These are phyloP conservation scores for Cytidiella melzeri DNA, from an alignment of 768 basidiomycete genomes.

Conservation along the genomic window DNA sequence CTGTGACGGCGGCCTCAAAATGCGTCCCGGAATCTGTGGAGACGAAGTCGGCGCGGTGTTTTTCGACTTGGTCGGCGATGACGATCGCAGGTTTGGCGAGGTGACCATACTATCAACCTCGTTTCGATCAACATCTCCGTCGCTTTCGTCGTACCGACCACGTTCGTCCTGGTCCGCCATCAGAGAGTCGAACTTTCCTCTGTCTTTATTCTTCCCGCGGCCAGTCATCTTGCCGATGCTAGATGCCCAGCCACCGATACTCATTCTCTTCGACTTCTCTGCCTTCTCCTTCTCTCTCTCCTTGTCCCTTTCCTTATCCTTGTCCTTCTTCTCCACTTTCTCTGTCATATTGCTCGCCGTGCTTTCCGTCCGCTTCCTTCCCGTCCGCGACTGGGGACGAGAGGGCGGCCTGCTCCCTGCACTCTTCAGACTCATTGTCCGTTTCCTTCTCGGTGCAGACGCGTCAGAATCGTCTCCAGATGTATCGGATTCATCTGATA, in stretches of 20 bases:
- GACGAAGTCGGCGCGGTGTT: slow-evolving; percentile 13
- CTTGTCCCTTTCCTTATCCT: slow-evolving; percentile 38
- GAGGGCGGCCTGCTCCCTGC: slow-evolving; percentile 29
- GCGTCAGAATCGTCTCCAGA: slow-evolving; percentile 5
- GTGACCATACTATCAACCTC: slow-evolving; percentile 6
- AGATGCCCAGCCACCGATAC: slow-evolving; percentile 60
- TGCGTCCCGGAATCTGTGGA: slow-evolving; percentile 28
- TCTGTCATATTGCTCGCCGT: slow-evolving; percentile 32
- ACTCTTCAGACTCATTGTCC: slow-evolving; percentile 28
- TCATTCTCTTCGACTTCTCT: slow-evolving; percentile 29
- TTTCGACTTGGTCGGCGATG: slow-evolving; percentile 13
- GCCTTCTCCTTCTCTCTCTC: slow-evolving; percentile 26
- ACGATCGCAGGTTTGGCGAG: slow-evolving; percentile 9
- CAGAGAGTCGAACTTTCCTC: slow-evolving; percentile 50
- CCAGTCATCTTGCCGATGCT: slow-evolving; percentile 55
- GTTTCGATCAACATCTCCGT: slow-evolving; percentile 16
- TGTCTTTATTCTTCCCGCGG: slow-evolving; percentile 50
- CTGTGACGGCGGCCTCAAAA: slow-evolving; percentile 45
- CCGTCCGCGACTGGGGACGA: slow-evolving; percentile 52
- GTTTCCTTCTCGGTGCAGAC: slow-evolving; percentile 2
- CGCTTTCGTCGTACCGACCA: slow-evolving; percentile 26
- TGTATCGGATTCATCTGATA: slow-evolving; percentile 4
- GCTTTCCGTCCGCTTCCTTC: slow-evolving; percentile 62
- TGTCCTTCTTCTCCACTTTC: slow-evolving; percentile 29
- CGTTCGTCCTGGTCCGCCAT: slow-evolving; percentile 40